Evolutionary conservation across 768 basidiomycete genomes (phyloP), one percentile per base, ranked within the genome.

Genomic region (Sporobolomyces phaffii): DNA sequence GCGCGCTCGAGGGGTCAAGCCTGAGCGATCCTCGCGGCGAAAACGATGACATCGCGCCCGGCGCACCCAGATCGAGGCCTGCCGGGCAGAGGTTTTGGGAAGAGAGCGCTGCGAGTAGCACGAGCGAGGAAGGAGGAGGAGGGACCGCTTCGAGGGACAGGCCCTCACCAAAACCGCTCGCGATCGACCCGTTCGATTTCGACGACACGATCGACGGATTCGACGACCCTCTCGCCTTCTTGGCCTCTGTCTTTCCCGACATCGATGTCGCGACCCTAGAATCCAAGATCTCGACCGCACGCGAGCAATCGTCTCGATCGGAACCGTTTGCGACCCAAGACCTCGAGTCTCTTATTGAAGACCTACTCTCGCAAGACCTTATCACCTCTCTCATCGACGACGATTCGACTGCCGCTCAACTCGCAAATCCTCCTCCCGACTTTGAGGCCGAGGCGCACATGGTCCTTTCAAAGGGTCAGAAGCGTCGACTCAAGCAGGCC

Each of bases 201-300:
- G 48, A 60, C 33, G 43, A 40, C 15, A 43, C 49, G 29, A 41
- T 44, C 49, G 51, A 58, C 20, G 64, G 56, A 22, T 29, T 33
- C 38, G 65, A 71, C 48, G 70, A 71, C 31, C 70, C 70, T 34
- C 58, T 71, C 52, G 65, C 62, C 10, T 71, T 71, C 65, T 48
- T 71, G 36, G 65, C 59, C 10, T 50, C 52, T 31, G 65, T 71
- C 29, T 71, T 71, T 20, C 70, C 70, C 31, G 61, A 65, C 60
- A 36, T 70, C 31, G 50, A 65, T 24, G 28, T 70, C 45, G 28
- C 47, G 2, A 28, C 34, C 18, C 61, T 66, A 40, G 51, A 60
- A 31, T 33, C 52, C 20, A 57, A 61, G 38, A 56, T 50, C n/a
- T 54, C 29, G 40, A 52, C 56, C 2, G 56, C 56, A 18, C 54